Evolutionary conservation across 805 yeast genomes (phyloP), one percentile per base, ranked within the genome.

Genomic region (Tetrapisispora phaffii): DNA sequence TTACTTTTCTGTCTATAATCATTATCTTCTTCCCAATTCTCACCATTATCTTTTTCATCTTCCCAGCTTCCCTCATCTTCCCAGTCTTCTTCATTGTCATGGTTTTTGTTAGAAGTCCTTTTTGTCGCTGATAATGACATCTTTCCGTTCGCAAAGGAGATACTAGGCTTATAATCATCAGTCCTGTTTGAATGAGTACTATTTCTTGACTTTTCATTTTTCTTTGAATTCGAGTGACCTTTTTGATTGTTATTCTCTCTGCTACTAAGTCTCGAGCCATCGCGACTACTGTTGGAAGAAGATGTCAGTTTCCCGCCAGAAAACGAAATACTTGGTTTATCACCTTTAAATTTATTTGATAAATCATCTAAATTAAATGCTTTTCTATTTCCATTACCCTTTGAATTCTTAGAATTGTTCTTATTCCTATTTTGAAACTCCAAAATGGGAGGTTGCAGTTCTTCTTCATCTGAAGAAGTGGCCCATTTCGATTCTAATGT

Each of bases 401-500:
- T 37, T 5, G 16, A 23, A 22, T 43, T 31, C 17, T 37, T 17
- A 3, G 20, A n/a, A 17, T 31, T 24, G 13, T 33, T 20, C 10
- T 40, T 40, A 19, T 33, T 32, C 7, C 6, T 28, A n/a, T 35
- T 45, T 40, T 32, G 39, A 10, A 36, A 32, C 32, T 22, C 34
- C 34, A n/a, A 26, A 46, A 15, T n/a, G 12, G 15, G 10, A 2
- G 17, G 36, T n/a, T 6, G 7, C 12, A 23, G 21, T 41, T n/a
- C 36, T 31, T 44, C 45, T 22, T 42, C 44, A 16, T 44, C 50
- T 8, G 49, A 54, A 19, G 57, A 49, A 13, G 46, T 56, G 12
- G 63, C 63, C 64, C 64, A 60, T 46, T 46, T 58, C 3, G 64
- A 59, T 41, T 57, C 61, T 33, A 59, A 42, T 8, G 40, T 28